Evolutionary conservation across 1,284 basidiomycete species (phyloP).

Genomic region (Crucibulum parvulum): DNA sequence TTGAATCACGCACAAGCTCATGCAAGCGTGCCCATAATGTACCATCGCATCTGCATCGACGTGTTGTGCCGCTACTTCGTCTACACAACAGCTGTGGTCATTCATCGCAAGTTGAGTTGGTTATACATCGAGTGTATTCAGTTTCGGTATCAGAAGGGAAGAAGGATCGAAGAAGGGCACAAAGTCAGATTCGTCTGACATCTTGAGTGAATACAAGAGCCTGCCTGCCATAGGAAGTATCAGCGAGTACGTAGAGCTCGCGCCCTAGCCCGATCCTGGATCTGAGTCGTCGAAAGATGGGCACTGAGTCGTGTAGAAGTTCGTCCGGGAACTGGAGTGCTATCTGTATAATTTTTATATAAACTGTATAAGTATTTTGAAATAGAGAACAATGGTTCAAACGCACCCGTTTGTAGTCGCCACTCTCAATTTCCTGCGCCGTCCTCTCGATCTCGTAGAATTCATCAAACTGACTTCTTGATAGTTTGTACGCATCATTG

Average conservation of each 20-base stretch:
- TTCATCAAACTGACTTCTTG: slow-evolving; percentile 49
- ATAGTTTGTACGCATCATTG: slow-evolving; percentile 40
- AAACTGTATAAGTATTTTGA: background rate
- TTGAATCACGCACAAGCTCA: slow-evolving; percentile 73
- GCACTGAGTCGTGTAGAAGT: slow-evolving; percentile 87
- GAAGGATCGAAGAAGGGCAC: too few species aligned
- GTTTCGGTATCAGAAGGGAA: too few species aligned
- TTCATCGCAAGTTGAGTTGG: too few species aligned
- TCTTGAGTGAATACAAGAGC: slow-evolving; percentile 25
- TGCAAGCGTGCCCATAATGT: slow-evolving; percentile 97
- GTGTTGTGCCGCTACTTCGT: slow-evolving; percentile 95
- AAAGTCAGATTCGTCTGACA: background rate
- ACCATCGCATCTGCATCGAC: slow-evolving; percentile 92
- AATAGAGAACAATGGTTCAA: slow-evolving; percentile 15
- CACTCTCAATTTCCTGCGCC: slow-evolving; percentile 53
- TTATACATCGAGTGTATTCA: too few species aligned
- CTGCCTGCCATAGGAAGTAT: slow-evolving; percentile 96
- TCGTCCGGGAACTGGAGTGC: slow-evolving; percentile 98
- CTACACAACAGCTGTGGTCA: slow-evolving; percentile 87
- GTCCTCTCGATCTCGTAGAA: slow-evolving; percentile 73
- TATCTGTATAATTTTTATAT: slow-evolving; percentile 53
- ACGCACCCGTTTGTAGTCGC: slow-evolving; percentile 64
- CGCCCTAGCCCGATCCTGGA: slow-evolving; percentile 50
- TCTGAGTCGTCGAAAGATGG: slow-evolving; percentile 82
- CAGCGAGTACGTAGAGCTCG: slow-evolving; percentile 91